Evolutionary conservation across 2,329 filamentous ascomycete species (phyloP).

Genomic region (Ophiostoma pallidulum): DNA sequence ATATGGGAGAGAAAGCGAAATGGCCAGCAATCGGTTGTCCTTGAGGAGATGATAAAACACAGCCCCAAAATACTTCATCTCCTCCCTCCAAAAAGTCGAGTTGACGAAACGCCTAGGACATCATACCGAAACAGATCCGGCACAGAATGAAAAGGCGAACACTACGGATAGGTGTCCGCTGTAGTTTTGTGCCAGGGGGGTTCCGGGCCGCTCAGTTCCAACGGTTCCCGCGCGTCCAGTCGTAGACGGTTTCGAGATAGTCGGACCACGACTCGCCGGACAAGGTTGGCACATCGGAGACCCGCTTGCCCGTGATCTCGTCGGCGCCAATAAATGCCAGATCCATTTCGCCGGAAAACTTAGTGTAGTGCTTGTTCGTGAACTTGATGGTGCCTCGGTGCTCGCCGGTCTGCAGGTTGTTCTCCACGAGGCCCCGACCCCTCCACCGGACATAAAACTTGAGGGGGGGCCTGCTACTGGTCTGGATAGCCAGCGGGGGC

Average conservation of each 20-base stretch:
- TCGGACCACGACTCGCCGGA: slow-evolving; percentile 18
- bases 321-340: slow-evolving; percentile 18
- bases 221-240: slow-evolving; percentile 16
- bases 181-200: too few relatives aligned
- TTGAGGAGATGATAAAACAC: too few relatives aligned
- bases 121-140: too few relatives aligned
- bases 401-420: slow-evolving; percentile 17
- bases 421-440: slow-evolving; percentile 20
- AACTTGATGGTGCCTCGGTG: slow-evolving; percentile 21
- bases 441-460: slow-evolving; percentile 21
- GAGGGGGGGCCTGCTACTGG: slow-evolving; percentile 11
- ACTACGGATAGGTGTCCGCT: too few relatives aligned
- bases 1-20: too few relatives aligned
- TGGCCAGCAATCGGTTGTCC: too few relatives aligned
- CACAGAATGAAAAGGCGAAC: not conserved
- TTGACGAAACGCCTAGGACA: too few relatives aligned
- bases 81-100: too few relatives aligned
- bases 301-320: slow-evolving; percentile 20
- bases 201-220: slow-evolving; percentile 12
- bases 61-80: too few relatives aligned
- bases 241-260: slow-evolving; percentile 19
- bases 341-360: slow-evolving; percentile 19
- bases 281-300: slow-evolving; percentile 15
- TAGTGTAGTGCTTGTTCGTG: slow-evolving; percentile 20
- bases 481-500: slow-evolving; percentile 6